Conservation (phyloP, 2,329 filamentous ascomycete genomes). For the Rhytidhysteron rufulum region DNA sequence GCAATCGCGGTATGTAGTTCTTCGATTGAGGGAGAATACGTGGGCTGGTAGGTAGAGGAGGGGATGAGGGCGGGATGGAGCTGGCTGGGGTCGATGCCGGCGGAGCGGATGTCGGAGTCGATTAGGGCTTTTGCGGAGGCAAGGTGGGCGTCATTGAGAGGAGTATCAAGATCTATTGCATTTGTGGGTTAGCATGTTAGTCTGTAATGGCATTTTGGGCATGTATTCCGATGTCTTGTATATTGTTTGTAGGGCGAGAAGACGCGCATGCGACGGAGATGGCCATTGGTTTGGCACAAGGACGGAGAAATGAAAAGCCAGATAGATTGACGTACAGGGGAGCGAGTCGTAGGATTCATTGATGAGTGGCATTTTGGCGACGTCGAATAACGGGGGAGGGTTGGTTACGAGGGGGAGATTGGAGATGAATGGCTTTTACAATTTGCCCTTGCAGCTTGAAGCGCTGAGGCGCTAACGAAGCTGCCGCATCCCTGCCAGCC, state of each 20-base stretch:
- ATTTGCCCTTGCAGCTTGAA: no score
- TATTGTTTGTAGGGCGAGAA: conserved; percentile 53
- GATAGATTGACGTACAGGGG: conserved; percentile 58
- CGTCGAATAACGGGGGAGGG: no score
- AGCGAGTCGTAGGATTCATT: conserved; percentile 73
- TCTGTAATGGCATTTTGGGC: conserved; percentile 4
- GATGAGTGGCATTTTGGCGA: conserved; percentile 70
- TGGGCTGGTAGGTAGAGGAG: conserved; percentile 42
- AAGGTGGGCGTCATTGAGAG: conserved; percentile 62
- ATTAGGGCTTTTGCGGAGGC: conserved; percentile 68
- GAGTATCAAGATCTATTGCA: conserved; percentile 70
- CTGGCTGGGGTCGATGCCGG: conserved; percentile 42
- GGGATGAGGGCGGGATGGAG: conserved; percentile 58
- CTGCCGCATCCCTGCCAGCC: no score
- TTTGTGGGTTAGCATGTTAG: conserved; percentile 15
- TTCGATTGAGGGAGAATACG: conserved; percentile 63
- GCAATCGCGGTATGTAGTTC: conserved; percentile 67
- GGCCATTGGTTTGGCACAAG: conserved; percentile 44
- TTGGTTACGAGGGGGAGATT: no score
- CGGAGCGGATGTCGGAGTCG: conserved; percentile 50
- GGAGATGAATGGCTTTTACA: no score
- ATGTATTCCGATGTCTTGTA: no score
- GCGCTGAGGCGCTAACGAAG: no score
- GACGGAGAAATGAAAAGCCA: conserved; percentile 1
- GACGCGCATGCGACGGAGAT: conserved; percentile 57